Evolutionary conservation across 371 early-diverging fungal species (phyloP), one percentile per base, ranked within the genome.

Genomic region (Fennellomyces sp.): DNA sequence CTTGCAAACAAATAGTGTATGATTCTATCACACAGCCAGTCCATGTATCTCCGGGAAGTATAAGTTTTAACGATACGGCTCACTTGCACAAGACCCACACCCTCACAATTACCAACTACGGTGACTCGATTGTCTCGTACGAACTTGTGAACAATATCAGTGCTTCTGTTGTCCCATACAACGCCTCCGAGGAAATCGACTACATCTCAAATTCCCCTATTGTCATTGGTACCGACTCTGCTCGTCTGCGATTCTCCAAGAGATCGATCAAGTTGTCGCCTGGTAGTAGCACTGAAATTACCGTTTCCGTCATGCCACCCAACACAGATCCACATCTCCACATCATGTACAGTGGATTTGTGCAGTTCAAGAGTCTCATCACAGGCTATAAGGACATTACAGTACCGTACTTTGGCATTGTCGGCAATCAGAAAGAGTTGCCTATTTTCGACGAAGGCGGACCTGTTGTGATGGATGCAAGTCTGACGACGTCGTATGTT

Each of bases 21-120:
- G 70, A 81, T 60, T 80, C 93, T 25, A 69, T 91, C 15, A 1
- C 51, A 23, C 63, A 83, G 25, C 64, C 72, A 17, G 63, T 83
- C 2, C 64, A 78, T 25, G 70, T 92, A 25, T 65, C 75, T 1
- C 94, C 94, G 5, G 78, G 85, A 1, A 73, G 70, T 33, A 61
- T 90, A 23, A 83, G 88, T 39, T 80, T 94, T 58, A 89, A 93
- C 57, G 88, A 89, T 66, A 84, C 88, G 64, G 28, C 61, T 70
- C 30, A 68, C 72, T 49, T 56, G 65, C 45, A 30, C 58, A 65
- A 60, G 39, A 50, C 63, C 1, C 74, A 80, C 59, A 68, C 61
- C 7, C 48, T 90, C 27, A 72, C 27, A 0, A 58, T 91, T 52
- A 76, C 62, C 38, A 89, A 91, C 72, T 61, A 56, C 5, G 84